Evolutionary conservation across 768 basidiomycete species (phyloP), one percentile per base, ranked within the genome.

Genomic region (Boletus tomentosulus): DNA sequence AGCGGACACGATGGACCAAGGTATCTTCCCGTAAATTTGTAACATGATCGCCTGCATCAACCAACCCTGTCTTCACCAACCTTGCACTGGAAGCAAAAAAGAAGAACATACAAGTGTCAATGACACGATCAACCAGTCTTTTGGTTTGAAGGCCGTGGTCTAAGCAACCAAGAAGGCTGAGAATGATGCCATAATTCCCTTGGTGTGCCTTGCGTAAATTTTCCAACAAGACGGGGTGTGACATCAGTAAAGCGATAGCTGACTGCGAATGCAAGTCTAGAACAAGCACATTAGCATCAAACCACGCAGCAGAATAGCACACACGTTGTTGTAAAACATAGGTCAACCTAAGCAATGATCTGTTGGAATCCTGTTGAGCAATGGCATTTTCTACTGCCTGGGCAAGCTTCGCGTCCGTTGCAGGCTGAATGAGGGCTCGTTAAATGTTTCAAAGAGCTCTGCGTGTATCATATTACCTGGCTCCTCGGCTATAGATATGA

Each of bases 11-110:
- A 65, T 90, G 78, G 8, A 80, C 78, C 30, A 98, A 75, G 35
- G 98, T 87, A 56, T 90, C 88, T 72, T 98, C 95, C 45, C 96
- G 82, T 11, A 99, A 69, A 65, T 98, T 96, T 31, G 85, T 83
- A 19, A 98, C 92, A 52, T 95, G 92, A 66, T 96, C 93, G 58
- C 87, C 93, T 95, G 62, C 12, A 42, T 37, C 49, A 55, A 41
- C 10, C 28, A 49, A 37, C 39, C 30, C 39, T 16, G 10, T 12
- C 25, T 39, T 30, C 22, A 51, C 45, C 11, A 10, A 22, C 47
- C n/a, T 34, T 12, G 13, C 19, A 27, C 22, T 6, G 4, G 16
- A 19, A 44, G 28, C 6, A 19, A 39, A 48, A 41, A 8, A 10
- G 38, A 54, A 43, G 38, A 19, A 71, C 80, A 31, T 55, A 79